Evolutionary conservation across 805 yeast genomes (phyloP).

Genomic region (Saccharomyces cerevisiae): DNA sequence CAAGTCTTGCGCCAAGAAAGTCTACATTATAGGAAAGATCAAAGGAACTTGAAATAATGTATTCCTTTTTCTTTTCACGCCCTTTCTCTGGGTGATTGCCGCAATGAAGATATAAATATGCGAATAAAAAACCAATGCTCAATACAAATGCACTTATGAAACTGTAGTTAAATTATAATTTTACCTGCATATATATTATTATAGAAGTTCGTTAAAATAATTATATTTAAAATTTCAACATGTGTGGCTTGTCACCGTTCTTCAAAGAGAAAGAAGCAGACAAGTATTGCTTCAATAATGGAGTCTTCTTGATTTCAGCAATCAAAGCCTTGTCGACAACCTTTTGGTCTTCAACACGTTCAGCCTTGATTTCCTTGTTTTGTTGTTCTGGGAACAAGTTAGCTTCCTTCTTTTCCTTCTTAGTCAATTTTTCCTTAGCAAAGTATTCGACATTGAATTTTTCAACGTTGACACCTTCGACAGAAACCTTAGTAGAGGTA

Average conservation of each 20-base stretch:
- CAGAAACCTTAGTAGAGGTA: conserved; percentile 83
- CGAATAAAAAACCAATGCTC: neutral
- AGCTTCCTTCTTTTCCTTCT: conserved; percentile 76
- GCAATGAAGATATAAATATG: no score
- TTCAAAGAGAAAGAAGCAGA: conserved; percentile 90
- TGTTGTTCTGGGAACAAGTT: conserved; percentile 75
- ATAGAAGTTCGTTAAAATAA: neutral
- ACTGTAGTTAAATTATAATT: neutral
- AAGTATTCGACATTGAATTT: conserved; percentile 91
- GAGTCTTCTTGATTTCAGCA: conserved; percentile 91
- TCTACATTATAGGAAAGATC: no score
- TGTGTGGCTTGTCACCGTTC: conserved; percentile 97
- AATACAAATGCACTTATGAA: neutral
- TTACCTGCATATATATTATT: neutral
- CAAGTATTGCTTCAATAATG: conserved; percentile 91
- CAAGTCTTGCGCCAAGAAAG: no score
- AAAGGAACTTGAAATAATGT: no score
- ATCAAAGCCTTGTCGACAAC: conserved; percentile 82
- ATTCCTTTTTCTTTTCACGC: no score
- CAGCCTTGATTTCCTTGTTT: conserved; percentile 82
- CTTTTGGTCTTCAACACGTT: conserved; percentile 94
- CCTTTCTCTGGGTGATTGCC: neutral
- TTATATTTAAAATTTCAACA: conserved; percentile 75
- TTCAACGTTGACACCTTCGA: conserved; percentile 69
- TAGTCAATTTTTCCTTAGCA: conserved; percentile 83